phyloP scores from a whole-genome alignment of 495 filamentous ascomycete species.

The Platismatia glauca region DNA sequence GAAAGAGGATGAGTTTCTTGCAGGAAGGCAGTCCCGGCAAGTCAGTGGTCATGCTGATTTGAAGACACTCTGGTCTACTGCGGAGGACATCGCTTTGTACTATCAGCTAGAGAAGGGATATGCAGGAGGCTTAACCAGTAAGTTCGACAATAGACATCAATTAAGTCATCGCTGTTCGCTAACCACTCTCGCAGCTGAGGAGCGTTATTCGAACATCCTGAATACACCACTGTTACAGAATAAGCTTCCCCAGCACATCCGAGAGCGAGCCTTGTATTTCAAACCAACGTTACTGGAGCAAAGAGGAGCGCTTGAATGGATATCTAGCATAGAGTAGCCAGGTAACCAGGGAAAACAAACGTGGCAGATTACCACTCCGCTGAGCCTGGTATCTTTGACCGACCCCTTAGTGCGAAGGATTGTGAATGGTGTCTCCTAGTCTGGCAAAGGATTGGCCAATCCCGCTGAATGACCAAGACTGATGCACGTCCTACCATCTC shows the following conservation, averaged over 20 bases:
- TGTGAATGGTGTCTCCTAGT: neutral
- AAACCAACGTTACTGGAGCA: conserved; percentile 12
- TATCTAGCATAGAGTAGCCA: conserved; percentile 4
- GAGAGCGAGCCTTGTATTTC: conserved; percentile 16
- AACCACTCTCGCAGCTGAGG: conserved; percentile 10
- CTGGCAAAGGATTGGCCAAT: neutral
- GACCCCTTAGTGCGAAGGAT: neutral
- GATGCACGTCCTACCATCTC: no score
- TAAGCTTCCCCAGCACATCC: conserved; percentile 24
- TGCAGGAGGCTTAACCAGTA: conserved; percentile 11
- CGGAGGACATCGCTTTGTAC: conserved; percentile 11
- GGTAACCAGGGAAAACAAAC: neutral
- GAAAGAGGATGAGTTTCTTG: neutral
- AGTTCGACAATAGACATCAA: neutral
- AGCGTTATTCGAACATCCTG: conserved; percentile 19
- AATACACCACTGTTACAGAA: conserved; percentile 18
- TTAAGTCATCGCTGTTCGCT: neutral
- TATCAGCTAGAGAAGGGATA: conserved; percentile 8
- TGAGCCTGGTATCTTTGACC: neutral
- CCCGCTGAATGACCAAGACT: neutral
- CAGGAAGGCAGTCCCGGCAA: neutral
- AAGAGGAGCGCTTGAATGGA: conserved; percentile 5
- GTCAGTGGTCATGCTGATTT: neutral
- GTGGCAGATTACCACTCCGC: neutral
- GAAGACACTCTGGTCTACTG: conserved; percentile 6